Conservation (phyloP, 169 alveolate species). For the Pseudocohnilembus persalinus region DNA sequence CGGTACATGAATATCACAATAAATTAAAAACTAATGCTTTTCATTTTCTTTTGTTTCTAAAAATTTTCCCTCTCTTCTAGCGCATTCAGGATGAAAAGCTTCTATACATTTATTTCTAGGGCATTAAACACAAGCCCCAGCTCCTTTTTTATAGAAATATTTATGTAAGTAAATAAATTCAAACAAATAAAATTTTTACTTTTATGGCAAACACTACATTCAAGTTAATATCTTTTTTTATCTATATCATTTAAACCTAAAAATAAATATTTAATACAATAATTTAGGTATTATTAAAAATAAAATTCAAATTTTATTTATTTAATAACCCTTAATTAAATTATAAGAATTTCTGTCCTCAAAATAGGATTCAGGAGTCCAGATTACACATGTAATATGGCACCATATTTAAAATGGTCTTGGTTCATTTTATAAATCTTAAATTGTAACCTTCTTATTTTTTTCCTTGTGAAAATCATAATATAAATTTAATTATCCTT, state of each 20-base stretch:
- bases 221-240: slow-evolving; percentile 36
- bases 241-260: slow-evolving; percentile 31
- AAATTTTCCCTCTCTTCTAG: slow-evolving; percentile 34
- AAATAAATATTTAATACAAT: too few relatives aligned
- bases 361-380: slow-evolving; percentile 48
- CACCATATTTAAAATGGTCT: slow-evolving; percentile 32
- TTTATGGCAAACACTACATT: slow-evolving; percentile 38
- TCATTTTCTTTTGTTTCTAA: slow-evolving; percentile 16
- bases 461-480: slow-evolving; percentile 33
- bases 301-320: too few relatives aligned
- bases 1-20: slow-evolving; percentile 39
- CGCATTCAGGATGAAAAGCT: slow-evolving; percentile 61
- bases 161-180: too few relatives aligned
- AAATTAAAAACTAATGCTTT: slow-evolving; percentile 17
- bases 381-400: slow-evolving; percentile 42
- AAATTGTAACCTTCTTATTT: slow-evolving; percentile 19
- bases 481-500: slow-evolving; percentile 25
- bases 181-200: not conserved
- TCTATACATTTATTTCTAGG: slow-evolving; percentile 42
- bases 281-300: too few relatives aligned
- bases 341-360: slow-evolving; percentile 36
- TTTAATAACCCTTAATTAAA: slow-evolving; percentile 33
- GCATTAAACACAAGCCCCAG: slow-evolving; percentile 59
- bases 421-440: slow-evolving; percentile 35
- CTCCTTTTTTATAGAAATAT: not conserved